Evolutionary conservation across 2,329 filamentous ascomycete species (phyloP), one percentile per base, ranked within the genome.

Genomic region (Xylaria multiplex): DNA sequence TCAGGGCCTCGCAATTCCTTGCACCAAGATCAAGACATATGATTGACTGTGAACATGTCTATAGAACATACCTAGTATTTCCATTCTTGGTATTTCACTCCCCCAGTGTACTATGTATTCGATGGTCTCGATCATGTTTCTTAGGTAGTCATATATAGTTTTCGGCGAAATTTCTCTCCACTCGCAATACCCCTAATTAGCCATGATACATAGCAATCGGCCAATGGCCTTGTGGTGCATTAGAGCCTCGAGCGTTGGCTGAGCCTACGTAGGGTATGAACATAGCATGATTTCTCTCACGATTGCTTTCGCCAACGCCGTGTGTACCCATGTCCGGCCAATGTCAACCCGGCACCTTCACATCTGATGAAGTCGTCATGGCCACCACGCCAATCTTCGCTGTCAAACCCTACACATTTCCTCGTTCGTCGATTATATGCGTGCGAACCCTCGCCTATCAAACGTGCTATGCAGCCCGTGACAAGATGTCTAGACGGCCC

Each of bases 181-280:
- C 11, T 35, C 32, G 8, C 9, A 35, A 35, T 3, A 27, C 27
- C 27, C 27, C 27, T 27, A 5, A 27, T 50, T 42, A 27, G 13
- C 22, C 32, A 43, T 49, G 27, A 42, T 27, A 27, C 27, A 27
- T 27, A 27, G 27, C 35, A 22, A 13, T 7, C 35, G 19, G 22
- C 30, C 45, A 43, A 40, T 42, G 14, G 4, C 35, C 22, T 27
- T 24, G 58, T 52, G 22, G 22, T 35, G 50, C 49, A 52, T 27
- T 32, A 53, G 52, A 45, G 40, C 30, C 45, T 53, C 50, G 16
- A 55, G 40, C 30, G 7, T 42, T 57, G 35, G 59, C 57, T 30
- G 60, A 64, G 45, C 56, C 14, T 27, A 43, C 14, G 6, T 57
- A 5, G 13, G n/a, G 35, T 19, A 64, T 22, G 59, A 43, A 57